Base-by-base conservation (phyloP, 208 protist species). In the Acanthamoeba divionensis region DNA sequence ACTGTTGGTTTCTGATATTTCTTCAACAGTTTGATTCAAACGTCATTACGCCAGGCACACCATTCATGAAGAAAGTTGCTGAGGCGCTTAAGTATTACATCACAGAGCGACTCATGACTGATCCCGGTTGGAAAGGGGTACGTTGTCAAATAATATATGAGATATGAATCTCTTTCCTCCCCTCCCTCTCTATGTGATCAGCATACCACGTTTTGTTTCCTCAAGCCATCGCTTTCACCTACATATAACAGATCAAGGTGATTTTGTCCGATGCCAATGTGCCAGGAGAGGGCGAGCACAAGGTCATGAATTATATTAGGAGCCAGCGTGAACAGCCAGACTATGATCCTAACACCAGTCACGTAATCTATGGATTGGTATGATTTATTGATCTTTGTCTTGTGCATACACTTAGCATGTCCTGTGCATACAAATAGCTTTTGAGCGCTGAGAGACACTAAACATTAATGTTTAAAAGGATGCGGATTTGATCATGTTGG, bases 401-500 rank as follows among this genome's bases (percentile, higher is more conserved):
- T n/a, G n/a, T n/a, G n/a, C n/a, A n/a, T n/a, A n/a, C n/a, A n/a
- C n/a, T n/a, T n/a, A n/a, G n/a, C n/a, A n/a, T n/a, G n/a, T n/a
- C n/a, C n/a, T n/a, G n/a, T n/a, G n/a, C n/a, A n/a, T n/a, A n/a
- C n/a, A n/a, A n/a, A n/a, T n/a, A n/a, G n/a, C n/a, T n/a, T n/a
- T n/a, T n/a, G n/a, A n/a, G n/a, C n/a, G n/a, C n/a, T n/a, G n/a
- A n/a, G n/a, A n/a, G n/a, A n/a, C n/a, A n/a, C n/a, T n/a, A n/a
- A n/a, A n/a, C n/a, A n/a, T n/a, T n/a, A n/a, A n/a, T n/a, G n/a
- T n/a, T n/a, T n/a, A n/a, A 50, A 36, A 77, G 26, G 99, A 99
- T 93, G 99, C 99, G 12, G 99, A 99, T 94, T 94, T 99, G 44
- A 99, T 99, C 83, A 99, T 99, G 95, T 96, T 99, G 8, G 96